Conservation (phyloP, 441 rosid species). For the Metrosideros polymorpha region DNA sequence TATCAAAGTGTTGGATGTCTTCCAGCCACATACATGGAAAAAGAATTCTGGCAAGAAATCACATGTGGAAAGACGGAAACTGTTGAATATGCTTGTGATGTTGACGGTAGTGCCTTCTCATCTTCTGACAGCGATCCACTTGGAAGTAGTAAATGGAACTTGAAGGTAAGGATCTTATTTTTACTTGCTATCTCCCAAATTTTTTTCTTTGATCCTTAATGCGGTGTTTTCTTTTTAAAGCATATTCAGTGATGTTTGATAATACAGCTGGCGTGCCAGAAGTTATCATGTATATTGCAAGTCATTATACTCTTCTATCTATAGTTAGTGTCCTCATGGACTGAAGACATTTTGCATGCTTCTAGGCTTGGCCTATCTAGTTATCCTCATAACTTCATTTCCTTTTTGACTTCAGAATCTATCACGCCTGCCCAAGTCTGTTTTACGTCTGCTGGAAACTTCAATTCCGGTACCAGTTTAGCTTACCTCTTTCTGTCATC, state of each 20-base stretch:
- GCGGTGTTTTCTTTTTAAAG: background rate
- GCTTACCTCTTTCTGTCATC: background rate
- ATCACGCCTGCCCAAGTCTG: conserved; percentile 75
- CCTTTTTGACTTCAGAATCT: conserved; percentile 1
- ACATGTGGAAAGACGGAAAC: conserved; percentile 90
- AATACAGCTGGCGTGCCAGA: background rate
- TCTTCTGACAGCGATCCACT: conserved; percentile 76
- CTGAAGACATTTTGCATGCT: background rate
- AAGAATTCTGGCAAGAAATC: conserved; percentile 99
- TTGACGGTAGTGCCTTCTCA: conserved; percentile 99
- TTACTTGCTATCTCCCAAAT: background rate
- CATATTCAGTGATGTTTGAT: conserved; percentile 31
- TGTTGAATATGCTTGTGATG: conserved; percentile 99
- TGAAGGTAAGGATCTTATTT: conserved; percentile 59
- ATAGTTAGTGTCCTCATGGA: background rate
- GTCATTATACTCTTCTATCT: background rate
- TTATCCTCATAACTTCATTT: background rate
- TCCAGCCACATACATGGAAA: conserved; percentile 88
- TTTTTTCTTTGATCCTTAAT: background rate
- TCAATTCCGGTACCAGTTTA: conserved; percentile 68
- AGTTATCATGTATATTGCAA: background rate
- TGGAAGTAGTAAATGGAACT: conserved; percentile 98
- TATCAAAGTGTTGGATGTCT: conserved; percentile 91
- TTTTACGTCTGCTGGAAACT: conserved; percentile 80
- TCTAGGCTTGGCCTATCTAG: background rate